These are phyloP conservation scores for Herpetospermum pedunculosum DNA, from an alignment of 306 rosid species.

Conservation along the genomic window DNA sequence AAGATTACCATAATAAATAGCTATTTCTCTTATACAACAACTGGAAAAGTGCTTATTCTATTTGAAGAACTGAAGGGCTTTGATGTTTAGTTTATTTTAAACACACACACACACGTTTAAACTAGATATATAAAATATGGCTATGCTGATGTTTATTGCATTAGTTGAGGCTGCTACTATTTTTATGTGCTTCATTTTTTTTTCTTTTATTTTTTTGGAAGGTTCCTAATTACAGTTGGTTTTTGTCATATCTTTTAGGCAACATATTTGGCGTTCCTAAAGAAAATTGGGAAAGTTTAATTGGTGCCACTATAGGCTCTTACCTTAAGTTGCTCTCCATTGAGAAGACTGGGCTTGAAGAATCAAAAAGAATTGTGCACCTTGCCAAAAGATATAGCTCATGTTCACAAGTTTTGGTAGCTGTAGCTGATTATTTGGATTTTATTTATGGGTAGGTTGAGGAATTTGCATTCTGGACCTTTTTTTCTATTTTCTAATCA, in stretches of 20 bases:
- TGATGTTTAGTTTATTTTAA: neutral
- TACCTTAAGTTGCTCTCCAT: constrained; percentile 24
- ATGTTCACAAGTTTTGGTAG: constrained; percentile 48
- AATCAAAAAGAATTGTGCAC: constrained; percentile 34
- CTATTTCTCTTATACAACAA: neutral
- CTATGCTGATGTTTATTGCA: neutral
- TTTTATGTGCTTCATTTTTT: neutral
- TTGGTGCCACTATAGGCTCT: constrained; percentile 55
- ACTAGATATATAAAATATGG: neutral
- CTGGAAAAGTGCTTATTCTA: neutral
- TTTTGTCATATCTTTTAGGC: constrained; percentile 19
- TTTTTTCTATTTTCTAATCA: neutral
- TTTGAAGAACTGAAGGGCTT: neutral
- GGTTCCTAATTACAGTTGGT: neutral
- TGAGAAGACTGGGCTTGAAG: constrained; percentile 21
- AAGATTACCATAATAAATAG: neutral
- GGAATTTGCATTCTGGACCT: neutral
- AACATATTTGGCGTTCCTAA: constrained; percentile 24
- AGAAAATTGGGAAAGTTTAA: constrained; percentile 47
- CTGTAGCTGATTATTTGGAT: constrained; percentile 79
- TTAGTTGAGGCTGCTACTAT: neutral
- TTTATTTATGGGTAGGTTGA: constrained; percentile 48
- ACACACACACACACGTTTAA: neutral
- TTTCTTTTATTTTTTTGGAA: neutral
- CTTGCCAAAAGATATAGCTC: constrained; percentile 56